Percentiles rank a stretch among this genome's conserved stretches.
These are phyloP conservation scores for Phytophthora uliginosa DNA, from an alignment of 352 stramenopile species.

Conservation along the genomic window DNA sequence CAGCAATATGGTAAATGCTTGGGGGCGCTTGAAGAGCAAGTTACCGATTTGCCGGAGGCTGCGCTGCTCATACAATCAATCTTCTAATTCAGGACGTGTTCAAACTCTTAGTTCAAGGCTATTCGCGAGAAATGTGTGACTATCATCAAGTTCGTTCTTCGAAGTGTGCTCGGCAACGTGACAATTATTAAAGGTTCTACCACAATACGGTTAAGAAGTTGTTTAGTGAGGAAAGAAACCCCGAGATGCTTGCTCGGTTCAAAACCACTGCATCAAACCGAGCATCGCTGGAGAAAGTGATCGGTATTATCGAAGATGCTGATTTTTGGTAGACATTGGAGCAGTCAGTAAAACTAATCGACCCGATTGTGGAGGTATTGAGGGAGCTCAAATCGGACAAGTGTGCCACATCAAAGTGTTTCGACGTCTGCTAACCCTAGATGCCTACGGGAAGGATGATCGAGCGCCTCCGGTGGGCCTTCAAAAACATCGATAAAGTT, in stretches of 20 bases:
- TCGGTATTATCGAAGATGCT: not conserved
- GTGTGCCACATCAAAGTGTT: too few species aligned
- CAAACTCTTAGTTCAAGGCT: slow-evolving; percentile 1
- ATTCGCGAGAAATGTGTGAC: not conserved
- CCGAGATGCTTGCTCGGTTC: slow-evolving; percentile 2
- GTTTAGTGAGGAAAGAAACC: not conserved
- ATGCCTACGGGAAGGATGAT: too few species aligned
- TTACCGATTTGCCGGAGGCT: slow-evolving; percentile 10
- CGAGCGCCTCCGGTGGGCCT: too few species aligned
- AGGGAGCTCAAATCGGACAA: too few species aligned
- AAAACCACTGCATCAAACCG: not conserved
- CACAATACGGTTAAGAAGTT: too few species aligned
- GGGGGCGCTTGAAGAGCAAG: not conserved
- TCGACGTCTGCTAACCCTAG: too few species aligned
- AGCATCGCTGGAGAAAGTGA: not conserved
- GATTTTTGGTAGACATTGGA: slow-evolving; percentile 3
- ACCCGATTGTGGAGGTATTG: too few species aligned
- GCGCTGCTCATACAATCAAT: not conserved
- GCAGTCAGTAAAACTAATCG: not conserved
- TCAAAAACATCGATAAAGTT: too few species aligned
- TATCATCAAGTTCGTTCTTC: slow-evolving; percentile 6
- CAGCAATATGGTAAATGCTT: not conserved
- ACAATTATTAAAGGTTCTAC: too few species aligned
- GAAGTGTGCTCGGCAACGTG: slow-evolving; percentile 3
- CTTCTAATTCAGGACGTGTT: slow-evolving; percentile 9